Conservation (phyloP, 1,284 basidiomycete genomes). For the Trametes versicolor region DNA sequence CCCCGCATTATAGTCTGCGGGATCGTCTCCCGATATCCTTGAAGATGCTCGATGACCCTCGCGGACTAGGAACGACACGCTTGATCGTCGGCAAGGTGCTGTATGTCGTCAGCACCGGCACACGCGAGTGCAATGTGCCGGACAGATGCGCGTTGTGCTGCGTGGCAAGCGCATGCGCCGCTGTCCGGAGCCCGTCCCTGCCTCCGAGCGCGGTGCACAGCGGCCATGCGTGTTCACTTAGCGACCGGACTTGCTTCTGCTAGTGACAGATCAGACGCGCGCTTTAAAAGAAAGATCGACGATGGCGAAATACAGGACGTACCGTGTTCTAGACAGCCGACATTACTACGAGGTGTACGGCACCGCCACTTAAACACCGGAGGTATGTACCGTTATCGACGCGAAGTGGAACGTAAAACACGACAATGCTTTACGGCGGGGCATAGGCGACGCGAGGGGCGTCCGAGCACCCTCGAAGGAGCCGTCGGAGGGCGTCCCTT, state of each 20-base stretch:
- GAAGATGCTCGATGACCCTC: not conserved
- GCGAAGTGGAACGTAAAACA: slow-evolving; percentile 23
- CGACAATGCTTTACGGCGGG: slow-evolving; percentile 13
- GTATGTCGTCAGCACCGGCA: not conserved
- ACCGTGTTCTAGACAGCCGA: not conserved
- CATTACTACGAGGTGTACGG: slow-evolving; percentile 2
- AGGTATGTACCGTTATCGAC: not conserved
- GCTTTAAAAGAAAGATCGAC: slow-evolving; percentile 7
- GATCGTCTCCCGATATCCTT: slow-evolving; percentile 16
- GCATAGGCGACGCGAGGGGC: slow-evolving; percentile 16
- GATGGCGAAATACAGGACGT: not conserved
- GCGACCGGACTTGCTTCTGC: slow-evolving; percentile 5
- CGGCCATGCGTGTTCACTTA: slow-evolving; percentile 3
- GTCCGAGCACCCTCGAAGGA: slow-evolving; percentile 4
- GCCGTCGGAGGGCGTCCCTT: slow-evolving; percentile 16
- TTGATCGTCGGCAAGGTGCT: slow-evolving; percentile 4
- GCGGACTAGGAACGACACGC: slow-evolving; percentile 1
- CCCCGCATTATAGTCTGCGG: slow-evolving; percentile 6
- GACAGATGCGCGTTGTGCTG: not conserved
- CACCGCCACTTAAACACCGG: slow-evolving; percentile 17
- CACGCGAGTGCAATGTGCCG: not conserved
- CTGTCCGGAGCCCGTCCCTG: slow-evolving; percentile 11
- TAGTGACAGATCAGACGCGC: slow-evolving; percentile 1
- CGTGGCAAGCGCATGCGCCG: slow-evolving; percentile 11
- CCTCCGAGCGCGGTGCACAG: slow-evolving; percentile 4